Base-by-base conservation (phyloP, 2,329 filamentous ascomycete genomes). In the Xylaria sp. region DNA sequence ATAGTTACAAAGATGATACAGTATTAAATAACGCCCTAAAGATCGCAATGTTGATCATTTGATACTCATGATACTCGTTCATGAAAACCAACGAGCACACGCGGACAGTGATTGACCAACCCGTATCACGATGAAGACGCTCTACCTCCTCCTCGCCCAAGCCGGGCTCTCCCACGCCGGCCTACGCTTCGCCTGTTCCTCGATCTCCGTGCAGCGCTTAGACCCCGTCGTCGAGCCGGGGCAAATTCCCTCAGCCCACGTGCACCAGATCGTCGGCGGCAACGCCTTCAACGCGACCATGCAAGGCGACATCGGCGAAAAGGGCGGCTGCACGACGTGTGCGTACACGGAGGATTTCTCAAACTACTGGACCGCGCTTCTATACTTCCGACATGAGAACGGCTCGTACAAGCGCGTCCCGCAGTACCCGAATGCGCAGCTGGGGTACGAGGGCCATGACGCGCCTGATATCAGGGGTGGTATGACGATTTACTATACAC, bases 401-500 rank as follows among this genome's bases (percentile, higher is more conserved):
- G 73, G 73, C n/a, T 67, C 73, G 0, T 73, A 73, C 61, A 72
- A 73, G 65, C 64, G 70, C 8, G 72, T 74, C 7, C 71, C 71
- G 6, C 71, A 73, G 40, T 73, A 74, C 49, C 60, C 63, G 15
- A 65, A 65, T 37, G 63, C 63, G 12, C 60, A 65, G 43, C 63
- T 65, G 2, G 63, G 60, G 14, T 43, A 46, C 23, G 64, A 66
- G 54, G 64, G 61, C 17, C 65, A 69, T 58, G 35, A 71, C 65
- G 49, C 67, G 67, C 31, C 71, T 61, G 25, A 67, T 63, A 73
- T 73, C 55, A 73, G 69, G 19, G 73, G 71, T 5, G 73, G 73
- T 6, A 73, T 74, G 72, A 74, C 73, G n/a, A 66, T 74, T 25
- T 74, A 74, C 63, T 74, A 74, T 49, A 73, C 69, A 1, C 72